Evolutionary conservation across 352 stramenopile genomes (phyloP), one percentile per base, ranked within the genome.

Genomic region (Phytophthora macrochlamydospora): DNA sequence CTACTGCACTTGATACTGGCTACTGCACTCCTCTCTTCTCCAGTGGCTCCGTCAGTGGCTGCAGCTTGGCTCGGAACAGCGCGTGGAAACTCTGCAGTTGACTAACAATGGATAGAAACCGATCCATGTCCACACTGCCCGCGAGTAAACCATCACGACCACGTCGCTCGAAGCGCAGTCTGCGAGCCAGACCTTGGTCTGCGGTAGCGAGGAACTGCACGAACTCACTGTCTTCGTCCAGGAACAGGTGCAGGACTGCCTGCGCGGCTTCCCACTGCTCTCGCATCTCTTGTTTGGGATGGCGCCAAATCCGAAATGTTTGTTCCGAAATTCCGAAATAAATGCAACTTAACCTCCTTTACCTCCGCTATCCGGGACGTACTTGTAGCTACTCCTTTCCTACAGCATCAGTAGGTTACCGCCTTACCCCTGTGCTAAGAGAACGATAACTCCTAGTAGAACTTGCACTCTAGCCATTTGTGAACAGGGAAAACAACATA

Each of bases 1-100:
- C 11, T 53, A 24, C 28, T 60, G 65, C 69, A 76, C 33, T 65
- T 72, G 33, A 9, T 33, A 18, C 45, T 29, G 5, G 55, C 30
- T 28, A 51, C 61, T 7, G 46, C 50, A 7, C 37, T 46, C 53
- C 51, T 54, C 24, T 64, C 51, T 45, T 51, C 6, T 49, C 38
- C 18, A 14, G 37, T 30, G 46, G 14, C 28, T 71, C 51, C 5
- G n/a, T 13, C 28, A 69, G 7, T 2, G 37, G n/a, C 37, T 69
- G 65, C 33, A 78, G 38, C 52, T 76, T 81, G 2, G n/a, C 33
- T 28, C 73, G 69, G 59, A 78, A 81, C 9, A 76, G 38, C 13
- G 14, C 7, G n/a, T 81, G 73, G 12, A 75, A 45, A 35, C 62
- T 44, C 9, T 12, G 58, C 29, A 81, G 57, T 33, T 71, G 69